Base-by-base conservation (phyloP, 2,329 filamentous ascomycete genomes). In the Pseudogymnoascus sp. region DNA sequence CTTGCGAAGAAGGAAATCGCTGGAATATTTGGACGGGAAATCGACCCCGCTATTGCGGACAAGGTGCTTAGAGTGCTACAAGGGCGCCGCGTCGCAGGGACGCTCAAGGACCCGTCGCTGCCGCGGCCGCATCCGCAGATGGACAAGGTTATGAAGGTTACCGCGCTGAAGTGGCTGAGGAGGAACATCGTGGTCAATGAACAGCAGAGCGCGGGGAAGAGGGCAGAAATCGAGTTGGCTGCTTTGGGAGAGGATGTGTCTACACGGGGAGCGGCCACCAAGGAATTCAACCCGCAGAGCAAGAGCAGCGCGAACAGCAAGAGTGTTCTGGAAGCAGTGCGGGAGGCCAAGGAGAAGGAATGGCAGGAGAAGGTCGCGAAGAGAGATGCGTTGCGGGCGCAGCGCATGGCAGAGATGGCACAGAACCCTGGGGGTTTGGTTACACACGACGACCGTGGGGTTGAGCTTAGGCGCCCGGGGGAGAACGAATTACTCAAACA, bases 71-170 rank as follows among this genome's bases (percentile, higher is more conserved):
- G 76, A 60, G 81, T 87, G 58, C 72, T 87, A 10, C 85, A 88
- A 68, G 85, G 84, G 7, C 79, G 84, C 36, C 77, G 85, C 40
- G 83, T 88, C 21, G 83, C 84, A 6, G 85, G 85, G 35, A 86
- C 84, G 2, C 74, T 87, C 41, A 79, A 84, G 9, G 84, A 87
- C 68, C 84, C 84, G 2, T 74, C 73, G 4, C 76, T 82, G 57
- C 33, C 62, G 37, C 29, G 37, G 10, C 58, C 36, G 4, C 58
- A 40, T 5, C 33, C 35, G 37, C 9, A 60, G 17, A 31, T 60
- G 35, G 37, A 39, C 7, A 60, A 71, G 2, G 63, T 71, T 1
- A 76, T 83, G 63, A 73, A 79, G 13, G 69, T 72, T 13, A 75
- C 68, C 41, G 84, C 78, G 0, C 73, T 88, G 61, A 72, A 71